Evolutionary conservation across 2,329 filamentous ascomycete genomes (phyloP).

Genomic region (Monilinia aucupariae): DNA sequence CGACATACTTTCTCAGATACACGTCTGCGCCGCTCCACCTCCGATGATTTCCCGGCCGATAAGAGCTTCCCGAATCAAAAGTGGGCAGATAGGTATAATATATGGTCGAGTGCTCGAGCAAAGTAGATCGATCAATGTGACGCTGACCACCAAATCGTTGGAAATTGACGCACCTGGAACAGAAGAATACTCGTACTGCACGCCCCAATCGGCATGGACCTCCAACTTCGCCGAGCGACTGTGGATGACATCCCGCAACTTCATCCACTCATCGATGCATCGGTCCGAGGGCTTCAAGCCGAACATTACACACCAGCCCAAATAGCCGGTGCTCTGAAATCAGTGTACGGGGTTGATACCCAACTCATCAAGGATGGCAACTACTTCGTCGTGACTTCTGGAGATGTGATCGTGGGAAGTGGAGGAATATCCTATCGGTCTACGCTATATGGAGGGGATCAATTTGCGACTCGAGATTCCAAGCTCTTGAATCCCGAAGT

Average conservation of each 20-base stretch:
- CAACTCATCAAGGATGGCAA: conserved; percentile 20
- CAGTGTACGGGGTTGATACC: conserved; percentile 22
- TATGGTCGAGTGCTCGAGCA: not conserved
- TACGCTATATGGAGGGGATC: conserved; percentile 23
- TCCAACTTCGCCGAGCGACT: conserved; percentile 20
- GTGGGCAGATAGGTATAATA: not conserved
- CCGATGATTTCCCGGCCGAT: conserved; percentile 3
- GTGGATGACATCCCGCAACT: conserved; percentile 21
- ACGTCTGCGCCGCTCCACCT: not conserved
- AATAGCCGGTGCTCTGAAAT: conserved; percentile 19
- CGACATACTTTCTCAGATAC: too few relatives aligned
- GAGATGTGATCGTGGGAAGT: conserved; percentile 15
- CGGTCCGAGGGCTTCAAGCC: conserved; percentile 21
- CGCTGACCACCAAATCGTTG: not conserved
- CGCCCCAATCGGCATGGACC: conserved; percentile 4
- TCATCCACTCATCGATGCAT: conserved; percentile 19
- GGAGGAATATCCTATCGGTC: conserved; percentile 22
- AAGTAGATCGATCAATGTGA: not conserved
- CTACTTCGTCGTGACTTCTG: conserved; percentile 19
- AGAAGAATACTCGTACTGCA: too few relatives aligned
- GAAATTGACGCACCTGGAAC: not conserved
- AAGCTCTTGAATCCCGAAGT: conserved; percentile 16
- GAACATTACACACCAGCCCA: conserved; percentile 17
- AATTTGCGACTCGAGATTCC: conserved; percentile 18
- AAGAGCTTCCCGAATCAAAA: not conserved